Evolutionary conservation across 768 basidiomycete genomes (phyloP).

Genomic region (Russula emetica): DNA sequence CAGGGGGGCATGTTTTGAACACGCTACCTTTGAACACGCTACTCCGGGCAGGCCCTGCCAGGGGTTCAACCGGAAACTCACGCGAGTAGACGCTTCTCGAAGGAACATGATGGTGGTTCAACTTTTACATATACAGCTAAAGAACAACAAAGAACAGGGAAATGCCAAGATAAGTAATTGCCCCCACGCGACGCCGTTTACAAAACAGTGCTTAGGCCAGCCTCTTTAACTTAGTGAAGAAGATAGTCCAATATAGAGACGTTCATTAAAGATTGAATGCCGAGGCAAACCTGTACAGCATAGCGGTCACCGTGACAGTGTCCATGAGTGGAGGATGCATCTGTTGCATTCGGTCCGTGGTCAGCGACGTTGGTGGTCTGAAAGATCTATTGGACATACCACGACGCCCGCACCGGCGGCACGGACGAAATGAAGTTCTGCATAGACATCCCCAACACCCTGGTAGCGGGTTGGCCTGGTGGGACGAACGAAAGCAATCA

Average conservation of each 20-base stretch:
- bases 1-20: slow-evolving; percentile 20
- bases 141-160: slow-evolving; percentile 18
- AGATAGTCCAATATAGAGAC: slow-evolving; percentile 15
- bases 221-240: slow-evolving; percentile 24
- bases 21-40: slow-evolving; percentile 24
- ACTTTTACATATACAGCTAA: slow-evolving; percentile 26
- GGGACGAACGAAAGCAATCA: slow-evolving; percentile 78
- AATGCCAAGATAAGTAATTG: slow-evolving; percentile 29
- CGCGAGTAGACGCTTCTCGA: slow-evolving; percentile 22
- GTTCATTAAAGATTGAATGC: slow-evolving; percentile 39
- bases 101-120: slow-evolving; percentile 21
- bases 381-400: slow-evolving; percentile 41
- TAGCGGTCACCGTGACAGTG: slow-evolving; percentile 76
- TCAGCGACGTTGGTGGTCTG: slow-evolving; percentile 22
- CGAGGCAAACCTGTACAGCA: slow-evolving; percentile 78
- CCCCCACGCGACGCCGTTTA: slow-evolving; percentile 23
- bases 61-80: slow-evolving; percentile 19
- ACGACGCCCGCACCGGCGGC: slow-evolving; percentile 77
- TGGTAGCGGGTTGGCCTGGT: slow-evolving; percentile 76
- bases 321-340: slow-evolving; percentile 91
- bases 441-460: slow-evolving; percentile 76
- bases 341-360: slow-evolving; percentile 37
- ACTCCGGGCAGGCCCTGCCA: slow-evolving; percentile 22
- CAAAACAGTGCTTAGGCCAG: slow-evolving; percentile 21
- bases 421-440: slow-evolving; percentile 80